Evolutionary conservation across 169 alveolate species (phyloP).

Genomic region (Plasmodium cynomolgi): DNA sequence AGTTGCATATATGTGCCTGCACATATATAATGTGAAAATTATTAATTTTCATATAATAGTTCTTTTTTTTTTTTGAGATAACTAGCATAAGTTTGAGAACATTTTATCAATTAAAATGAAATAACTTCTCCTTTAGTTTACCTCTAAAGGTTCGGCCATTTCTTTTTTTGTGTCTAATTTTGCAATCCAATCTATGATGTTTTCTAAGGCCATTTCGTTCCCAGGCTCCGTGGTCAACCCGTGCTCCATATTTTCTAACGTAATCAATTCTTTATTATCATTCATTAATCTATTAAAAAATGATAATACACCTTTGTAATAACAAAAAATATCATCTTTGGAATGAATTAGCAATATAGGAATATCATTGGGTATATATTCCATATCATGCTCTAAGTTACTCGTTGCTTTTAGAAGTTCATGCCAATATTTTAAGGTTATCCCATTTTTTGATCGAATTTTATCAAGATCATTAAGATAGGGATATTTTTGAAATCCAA

Average conservation of each 20-base stretch:
- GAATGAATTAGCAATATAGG: constrained; percentile 79
- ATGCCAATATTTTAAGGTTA: constrained; percentile 25
- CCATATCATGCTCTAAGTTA: constrained; percentile 33
- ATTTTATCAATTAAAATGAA: neutral
- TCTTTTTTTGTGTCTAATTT: neutral
- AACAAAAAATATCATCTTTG: constrained; percentile 70
- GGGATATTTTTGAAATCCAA: neutral
- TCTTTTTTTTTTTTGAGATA: neutral
- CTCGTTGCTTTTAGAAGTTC: constrained; percentile 75
- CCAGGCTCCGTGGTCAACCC: constrained; percentile 23
- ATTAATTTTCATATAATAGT: neutral
- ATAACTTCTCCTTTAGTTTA: neutral
- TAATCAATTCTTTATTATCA: constrained; percentile 3
- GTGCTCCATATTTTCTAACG: constrained; percentile 12
- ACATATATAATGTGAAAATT: neutral
- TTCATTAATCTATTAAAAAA: neutral
- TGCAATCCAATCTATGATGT: neutral
- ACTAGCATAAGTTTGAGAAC: neutral
- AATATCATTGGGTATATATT: constrained; percentile 53
- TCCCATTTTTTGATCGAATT: constrained; percentile 1
- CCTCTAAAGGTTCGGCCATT: neutral
- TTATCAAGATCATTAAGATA: constrained; percentile 55
- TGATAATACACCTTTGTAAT: neutral
- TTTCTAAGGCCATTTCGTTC: neutral
- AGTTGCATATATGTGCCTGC: neutral